phyloP scores from a whole-genome alignment of 2,329 filamentous ascomycete species.

The Aspergillus floridensis region DNA sequence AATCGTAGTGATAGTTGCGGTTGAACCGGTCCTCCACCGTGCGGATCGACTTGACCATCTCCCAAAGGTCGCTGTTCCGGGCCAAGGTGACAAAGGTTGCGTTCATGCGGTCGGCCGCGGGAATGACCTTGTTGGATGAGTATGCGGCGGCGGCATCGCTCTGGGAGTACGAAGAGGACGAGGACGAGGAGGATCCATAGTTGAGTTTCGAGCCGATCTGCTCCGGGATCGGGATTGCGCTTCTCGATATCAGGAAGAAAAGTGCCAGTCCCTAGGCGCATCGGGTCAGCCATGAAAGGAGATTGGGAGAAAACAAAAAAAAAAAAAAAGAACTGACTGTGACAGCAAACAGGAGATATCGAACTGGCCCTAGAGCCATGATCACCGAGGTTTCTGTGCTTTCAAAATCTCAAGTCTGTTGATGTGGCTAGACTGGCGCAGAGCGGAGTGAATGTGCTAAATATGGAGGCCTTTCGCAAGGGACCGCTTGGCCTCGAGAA shows the following conservation, averaged over 20 bases:
- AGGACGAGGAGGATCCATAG: slow-evolving; percentile 21
- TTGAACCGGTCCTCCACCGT: slow-evolving; percentile 99
- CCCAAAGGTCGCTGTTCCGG: slow-evolving; percentile 91
- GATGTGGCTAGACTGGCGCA: background rate
- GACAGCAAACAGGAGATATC: slow-evolving; percentile 19
- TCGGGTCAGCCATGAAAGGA: background rate
- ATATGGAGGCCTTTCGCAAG: slow-evolving; percentile 6
- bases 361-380: slow-evolving; percentile 19
- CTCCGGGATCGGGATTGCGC: slow-evolving; percentile 45
- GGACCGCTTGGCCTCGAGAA: background rate
- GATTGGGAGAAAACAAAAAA: no score
- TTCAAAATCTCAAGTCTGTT: slow-evolving; percentile 5
- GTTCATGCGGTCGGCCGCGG: slow-evolving; percentile 74
- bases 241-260: slow-evolving; percentile 78
- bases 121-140: slow-evolving; percentile 42
- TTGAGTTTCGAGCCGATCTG: slow-evolving; percentile 23
- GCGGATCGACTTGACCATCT: slow-evolving; percentile 92
- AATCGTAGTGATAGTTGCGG: slow-evolving; percentile 93
- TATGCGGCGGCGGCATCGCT: slow-evolving; percentile 25
- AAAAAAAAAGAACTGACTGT: background rate
- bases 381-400: slow-evolving; percentile 1
- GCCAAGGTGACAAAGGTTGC: slow-evolving; percentile 96
- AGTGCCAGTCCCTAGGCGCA: slow-evolving; percentile 59
- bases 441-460: background rate
- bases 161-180: slow-evolving; percentile 15